Percentiles rank a stretch among this genome's conserved stretches.
Evolutionary conservation across 805 yeast genomes (phyloP).

Genomic region (Candida golubevii): DNA sequence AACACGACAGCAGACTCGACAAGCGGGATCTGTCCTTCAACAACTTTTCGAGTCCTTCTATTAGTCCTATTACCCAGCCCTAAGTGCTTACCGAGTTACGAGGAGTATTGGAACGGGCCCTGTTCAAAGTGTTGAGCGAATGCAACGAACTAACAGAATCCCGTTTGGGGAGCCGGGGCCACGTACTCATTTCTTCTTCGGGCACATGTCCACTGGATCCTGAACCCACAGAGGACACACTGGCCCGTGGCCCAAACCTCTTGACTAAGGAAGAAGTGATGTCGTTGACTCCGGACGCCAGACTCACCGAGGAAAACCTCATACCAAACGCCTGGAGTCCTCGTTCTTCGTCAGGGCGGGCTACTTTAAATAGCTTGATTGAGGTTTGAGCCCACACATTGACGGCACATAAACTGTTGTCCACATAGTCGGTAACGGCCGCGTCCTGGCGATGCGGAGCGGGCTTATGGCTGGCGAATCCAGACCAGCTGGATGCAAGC

Average conservation of each 20-base stretch:
- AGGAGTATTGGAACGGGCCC: constrained; percentile 30
- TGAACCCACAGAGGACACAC: constrained; percentile 22
- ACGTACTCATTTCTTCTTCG: constrained; percentile 28
- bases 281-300: constrained; percentile 24
- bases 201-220: constrained; percentile 17
- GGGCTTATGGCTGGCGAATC: constrained; percentile 18
- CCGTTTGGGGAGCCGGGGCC: constrained; percentile 13
- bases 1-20: too few species aligned
- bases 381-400: constrained; percentile 53
- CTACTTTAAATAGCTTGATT: constrained; percentile 47
- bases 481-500: constrained; percentile 36
- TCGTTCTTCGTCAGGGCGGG: constrained; percentile 17
- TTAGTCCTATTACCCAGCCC: too few species aligned
- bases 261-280: constrained; percentile 47
- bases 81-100: constrained; percentile 29
- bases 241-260: constrained; percentile 27
- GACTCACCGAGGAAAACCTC: constrained; percentile 9
- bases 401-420: constrained; percentile 27
- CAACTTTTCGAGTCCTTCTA: too few species aligned
- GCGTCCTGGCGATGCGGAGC: constrained; percentile 5
- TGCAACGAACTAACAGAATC: constrained; percentile 37
- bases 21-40: too few species aligned
- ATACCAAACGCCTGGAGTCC: constrained; percentile 18
- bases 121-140: constrained; percentile 37
- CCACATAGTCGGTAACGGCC: constrained; percentile 20